A percentile compares a stretch with the other conserved stretches of the same genome.
Conservation (phyloP, 306 rosid species). For the Hippophae gyantsensis region DNA sequence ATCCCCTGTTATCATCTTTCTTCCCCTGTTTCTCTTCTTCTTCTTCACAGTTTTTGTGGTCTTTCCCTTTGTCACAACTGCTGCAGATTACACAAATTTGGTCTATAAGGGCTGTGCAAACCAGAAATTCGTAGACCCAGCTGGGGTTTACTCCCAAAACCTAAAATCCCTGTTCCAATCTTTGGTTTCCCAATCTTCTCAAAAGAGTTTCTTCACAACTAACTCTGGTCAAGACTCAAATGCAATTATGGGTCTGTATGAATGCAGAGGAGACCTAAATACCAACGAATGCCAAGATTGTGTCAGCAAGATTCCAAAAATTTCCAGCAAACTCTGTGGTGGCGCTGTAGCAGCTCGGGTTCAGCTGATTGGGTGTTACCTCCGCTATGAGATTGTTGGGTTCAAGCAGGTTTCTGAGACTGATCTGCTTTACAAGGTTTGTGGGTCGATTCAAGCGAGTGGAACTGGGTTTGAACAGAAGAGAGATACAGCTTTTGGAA, state of each 20-base stretch:
- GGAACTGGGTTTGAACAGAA: constrained; percentile 48
- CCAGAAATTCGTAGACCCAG: constrained; percentile 50
- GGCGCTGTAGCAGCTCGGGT: constrained; percentile 54
- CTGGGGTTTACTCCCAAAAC: constrained; percentile 34
- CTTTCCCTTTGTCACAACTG: constrained; percentile 8
- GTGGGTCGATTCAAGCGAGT: constrained; percentile 37
- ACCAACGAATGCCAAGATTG: constrained; percentile 49
- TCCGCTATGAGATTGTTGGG: constrained; percentile 62
- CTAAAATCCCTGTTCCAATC: constrained; percentile 43
- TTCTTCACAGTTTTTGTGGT: constrained; percentile 1
- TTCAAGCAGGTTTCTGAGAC: constrained; percentile 44
- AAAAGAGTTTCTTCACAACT: constrained; percentile 47
- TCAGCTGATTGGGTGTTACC: constrained; percentile 71
- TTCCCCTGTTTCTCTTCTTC: constrained; percentile 15
- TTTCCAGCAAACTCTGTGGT: constrained; percentile 43
- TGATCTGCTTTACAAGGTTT: constrained; percentile 50
- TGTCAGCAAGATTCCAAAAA: constrained; percentile 34
- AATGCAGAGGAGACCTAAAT: constrained; percentile 87
- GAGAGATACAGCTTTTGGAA: constrained; percentile 55
- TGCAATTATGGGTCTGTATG: constrained; percentile 47
- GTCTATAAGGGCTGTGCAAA: constrained; percentile 69
- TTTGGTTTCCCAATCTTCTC: constrained; percentile 36
- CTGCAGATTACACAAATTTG: constrained; percentile 38
- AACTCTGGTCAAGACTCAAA: constrained; percentile 40
- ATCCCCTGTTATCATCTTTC: not conserved